Conservation (phyloP, 2,329 filamentous ascomycete species). For the Trichoderma sp. region DNA sequence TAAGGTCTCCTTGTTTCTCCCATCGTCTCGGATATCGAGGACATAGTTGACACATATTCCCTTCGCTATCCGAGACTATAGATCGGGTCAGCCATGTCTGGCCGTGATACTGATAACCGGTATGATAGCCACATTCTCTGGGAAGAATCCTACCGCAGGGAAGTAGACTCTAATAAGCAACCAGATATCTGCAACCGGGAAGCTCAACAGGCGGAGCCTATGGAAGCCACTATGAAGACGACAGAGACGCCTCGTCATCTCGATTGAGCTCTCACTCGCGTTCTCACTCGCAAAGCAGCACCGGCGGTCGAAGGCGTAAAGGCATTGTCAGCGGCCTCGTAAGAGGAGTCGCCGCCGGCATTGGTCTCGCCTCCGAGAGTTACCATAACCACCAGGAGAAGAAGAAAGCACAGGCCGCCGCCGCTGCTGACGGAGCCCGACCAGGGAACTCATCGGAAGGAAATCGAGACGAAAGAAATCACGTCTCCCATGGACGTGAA, state of each 20-base stretch:
- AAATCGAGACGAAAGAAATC: not conserved
- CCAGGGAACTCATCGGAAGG: not conserved
- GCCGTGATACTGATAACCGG: slow-evolving; percentile 6
- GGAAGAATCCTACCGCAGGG: not conserved
- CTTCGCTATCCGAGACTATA: not conserved
- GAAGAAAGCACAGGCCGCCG: slow-evolving; percentile 8
- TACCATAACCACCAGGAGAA: slow-evolving; percentile 26
- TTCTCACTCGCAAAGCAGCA: slow-evolving; percentile 11
- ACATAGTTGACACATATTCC: not conserved
- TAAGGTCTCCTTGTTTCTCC: not conserved
- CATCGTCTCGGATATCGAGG: not conserved
- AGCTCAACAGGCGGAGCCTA: not conserved
- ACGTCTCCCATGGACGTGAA: not conserved
- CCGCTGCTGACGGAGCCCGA: not conserved
- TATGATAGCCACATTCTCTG: not conserved
- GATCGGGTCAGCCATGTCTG: not conserved
- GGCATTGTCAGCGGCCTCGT: slow-evolving; percentile 16
- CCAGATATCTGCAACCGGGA: not conserved
- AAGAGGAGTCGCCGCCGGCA: slow-evolving; percentile 20
- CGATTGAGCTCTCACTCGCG: slow-evolving; percentile 14
- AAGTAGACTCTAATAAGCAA: not conserved
- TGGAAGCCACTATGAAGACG: not conserved
- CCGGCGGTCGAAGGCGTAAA: slow-evolving; percentile 10
- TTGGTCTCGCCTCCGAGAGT: slow-evolving; percentile 25
- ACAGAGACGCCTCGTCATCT: not conserved